A percentile compares a stretch with the other conserved stretches of the same genome.
phyloP scores from a whole-genome alignment of 73 alveolate genomes.

The Paraurostyla sp. region DNA sequence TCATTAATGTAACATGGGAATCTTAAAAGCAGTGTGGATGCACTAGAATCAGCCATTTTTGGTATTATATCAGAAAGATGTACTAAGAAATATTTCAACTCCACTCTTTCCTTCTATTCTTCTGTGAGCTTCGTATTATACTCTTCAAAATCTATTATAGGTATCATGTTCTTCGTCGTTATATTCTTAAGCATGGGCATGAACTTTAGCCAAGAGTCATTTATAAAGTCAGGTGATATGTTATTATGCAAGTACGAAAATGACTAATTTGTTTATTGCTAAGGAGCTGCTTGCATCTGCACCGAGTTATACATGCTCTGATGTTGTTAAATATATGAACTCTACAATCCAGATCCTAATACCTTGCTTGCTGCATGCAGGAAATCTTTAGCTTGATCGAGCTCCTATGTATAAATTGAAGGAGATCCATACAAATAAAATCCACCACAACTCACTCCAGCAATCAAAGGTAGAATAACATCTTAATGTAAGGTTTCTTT shows the following conservation, averaged over 20 bases:
- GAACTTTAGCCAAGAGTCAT: slow-evolving; percentile 36
- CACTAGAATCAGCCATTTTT: not conserved
- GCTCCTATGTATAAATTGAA: slow-evolving; percentile 12
- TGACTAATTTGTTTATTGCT: slow-evolving; percentile 11
- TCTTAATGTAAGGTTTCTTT: slow-evolving; percentile 42
- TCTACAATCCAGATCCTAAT: not conserved
- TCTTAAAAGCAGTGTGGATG: slow-evolving; percentile 27
- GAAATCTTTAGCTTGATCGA: slow-evolving; percentile 14
- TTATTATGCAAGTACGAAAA: slow-evolving; percentile 60
- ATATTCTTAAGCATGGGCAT: slow-evolving; percentile 66
- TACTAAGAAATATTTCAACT: slow-evolving; percentile 36
- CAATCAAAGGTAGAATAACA: slow-evolving; percentile 46
- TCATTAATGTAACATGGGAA: slow-evolving; percentile 40
- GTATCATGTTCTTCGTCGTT: slow-evolving; percentile 40
- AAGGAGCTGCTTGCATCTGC: not conserved
- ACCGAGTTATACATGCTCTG: not conserved
- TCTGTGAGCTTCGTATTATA: not conserved
- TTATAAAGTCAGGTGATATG: slow-evolving; percentile 26
- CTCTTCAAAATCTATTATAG: slow-evolving; percentile 64
- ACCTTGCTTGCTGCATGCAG: slow-evolving; percentile 25
- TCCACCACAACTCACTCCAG: slow-evolving; percentile 60
- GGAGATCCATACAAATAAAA: slow-evolving; percentile 57
- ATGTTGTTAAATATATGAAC: not conserved
- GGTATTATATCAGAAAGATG: slow-evolving; percentile 30
- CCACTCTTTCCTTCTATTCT: slow-evolving; percentile 2